A percentile compares a stretch with the other conserved stretches of the same genome.
Conservation (phyloP, 2,329 filamentous ascomycete genomes). For the Elsinoe ampelina region DNA sequence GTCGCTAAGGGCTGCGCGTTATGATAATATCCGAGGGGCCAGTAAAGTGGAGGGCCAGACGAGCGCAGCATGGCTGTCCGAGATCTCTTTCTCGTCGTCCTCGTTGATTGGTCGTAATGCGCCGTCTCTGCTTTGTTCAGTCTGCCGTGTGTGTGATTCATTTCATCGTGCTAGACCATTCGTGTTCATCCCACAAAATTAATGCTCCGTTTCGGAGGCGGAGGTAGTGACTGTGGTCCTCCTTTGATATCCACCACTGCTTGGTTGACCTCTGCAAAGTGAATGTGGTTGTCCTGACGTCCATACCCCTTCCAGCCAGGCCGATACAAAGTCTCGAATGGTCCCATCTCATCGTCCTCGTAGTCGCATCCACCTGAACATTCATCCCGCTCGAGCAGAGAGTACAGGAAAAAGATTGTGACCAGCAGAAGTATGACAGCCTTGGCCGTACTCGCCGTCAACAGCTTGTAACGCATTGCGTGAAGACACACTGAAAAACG, state of each 20-base stretch:
- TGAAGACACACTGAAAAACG: not conserved
- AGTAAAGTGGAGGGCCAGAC: no score
- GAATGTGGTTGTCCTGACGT: not conserved
- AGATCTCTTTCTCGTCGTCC: no score
- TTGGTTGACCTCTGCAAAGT: conserved; percentile 4
- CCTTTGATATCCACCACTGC: conserved; percentile 6
- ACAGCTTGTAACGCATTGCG: not conserved
- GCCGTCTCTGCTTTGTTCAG: not conserved
- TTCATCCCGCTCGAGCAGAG: not conserved
- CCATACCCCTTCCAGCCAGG: conserved; percentile 2
- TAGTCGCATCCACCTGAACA: not conserved
- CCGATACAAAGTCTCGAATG: not conserved
- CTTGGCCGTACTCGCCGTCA: not conserved
- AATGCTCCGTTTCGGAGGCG: conserved; percentile 1
- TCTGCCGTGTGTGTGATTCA: not conserved
- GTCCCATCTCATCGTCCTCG: not conserved
- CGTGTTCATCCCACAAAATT: not conserved
- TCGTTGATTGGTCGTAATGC: no score
- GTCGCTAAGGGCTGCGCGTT: no score
- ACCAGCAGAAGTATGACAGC: not conserved
- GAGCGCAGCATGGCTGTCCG: no score
- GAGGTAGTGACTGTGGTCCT: not conserved
- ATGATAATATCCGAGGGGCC: no score
- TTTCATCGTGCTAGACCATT: not conserved
- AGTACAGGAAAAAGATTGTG: not conserved